A percentile compares a stretch with the other conserved stretches of the same genome.
Evolutionary conservation across 2,329 filamentous ascomycete genomes (phyloP).

Genomic region (Botrytis cinerea): DNA sequence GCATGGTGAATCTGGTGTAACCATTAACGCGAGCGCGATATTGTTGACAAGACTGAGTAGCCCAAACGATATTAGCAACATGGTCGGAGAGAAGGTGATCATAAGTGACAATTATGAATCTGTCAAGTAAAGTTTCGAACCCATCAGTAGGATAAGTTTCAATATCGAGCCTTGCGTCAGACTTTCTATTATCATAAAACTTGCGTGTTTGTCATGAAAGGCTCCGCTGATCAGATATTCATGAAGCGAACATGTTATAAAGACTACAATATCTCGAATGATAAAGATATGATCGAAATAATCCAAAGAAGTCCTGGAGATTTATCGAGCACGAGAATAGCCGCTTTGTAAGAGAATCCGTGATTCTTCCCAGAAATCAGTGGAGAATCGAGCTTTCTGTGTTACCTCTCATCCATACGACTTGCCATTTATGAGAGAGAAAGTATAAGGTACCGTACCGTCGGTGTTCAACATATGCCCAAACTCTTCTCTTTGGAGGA

Average conservation of each 20-base stretch:
- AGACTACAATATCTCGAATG: not conserved
- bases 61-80: constrained; percentile 10
- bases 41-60: not conserved
- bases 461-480: constrained; percentile 4
- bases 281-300: not conserved
- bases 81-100: not conserved
- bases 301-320: not conserved
- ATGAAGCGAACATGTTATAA: not conserved
- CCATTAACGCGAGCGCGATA: constrained; percentile 44
- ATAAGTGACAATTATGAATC: not conserved
- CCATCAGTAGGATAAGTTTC: not conserved
- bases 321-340: not conserved
- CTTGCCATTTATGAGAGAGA: not conserved
- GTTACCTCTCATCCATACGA: not conserved
- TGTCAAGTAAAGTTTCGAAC: not conserved
- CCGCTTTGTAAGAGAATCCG: not conserved
- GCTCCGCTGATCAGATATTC: not conserved
- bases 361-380: not conserved
- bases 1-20: constrained; percentile 55
- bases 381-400: not conserved
- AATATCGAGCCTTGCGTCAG: not conserved
- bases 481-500: constrained; percentile 2
- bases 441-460: not conserved
- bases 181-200: not conserved
- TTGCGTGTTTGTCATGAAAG: constrained; percentile 5